phyloP scores from a whole-genome alignment of 73 alveolate species.

The Blepharisma japonicum region DNA sequence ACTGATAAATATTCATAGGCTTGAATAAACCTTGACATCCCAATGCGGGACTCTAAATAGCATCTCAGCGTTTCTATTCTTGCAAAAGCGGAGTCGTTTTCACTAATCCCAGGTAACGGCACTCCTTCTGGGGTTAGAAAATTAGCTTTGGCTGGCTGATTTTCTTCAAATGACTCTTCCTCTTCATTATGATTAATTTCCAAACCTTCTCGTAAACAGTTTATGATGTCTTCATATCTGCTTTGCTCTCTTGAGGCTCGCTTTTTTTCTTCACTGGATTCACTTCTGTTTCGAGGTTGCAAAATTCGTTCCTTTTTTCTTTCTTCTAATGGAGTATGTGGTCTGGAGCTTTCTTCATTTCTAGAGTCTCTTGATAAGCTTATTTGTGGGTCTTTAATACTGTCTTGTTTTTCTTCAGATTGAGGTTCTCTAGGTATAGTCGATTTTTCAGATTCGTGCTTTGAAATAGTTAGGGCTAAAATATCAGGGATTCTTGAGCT shows the following conservation, averaged over 20 bases:
- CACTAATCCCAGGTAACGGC: constrained; percentile 71
- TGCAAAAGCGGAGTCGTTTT: constrained; percentile 68
- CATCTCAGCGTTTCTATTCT: constrained; percentile 81
- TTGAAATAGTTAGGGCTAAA: constrained; percentile 32
- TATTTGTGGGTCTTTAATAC: not conserved
- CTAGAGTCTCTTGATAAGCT: too few species aligned
- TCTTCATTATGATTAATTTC: constrained; percentile 49
- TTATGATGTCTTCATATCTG: constrained; percentile 40
- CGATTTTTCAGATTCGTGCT: constrained; percentile 39
- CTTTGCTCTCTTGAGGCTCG: constrained; percentile 10
- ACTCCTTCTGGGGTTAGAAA: constrained; percentile 45
- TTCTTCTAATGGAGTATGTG: constrained; percentile 10
- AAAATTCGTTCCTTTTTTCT: constrained; percentile 25
- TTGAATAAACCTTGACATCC: constrained; percentile 57
- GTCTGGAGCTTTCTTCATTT: constrained; percentile 29
- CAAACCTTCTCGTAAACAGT: constrained; percentile 35
- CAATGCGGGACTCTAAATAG: constrained; percentile 66
- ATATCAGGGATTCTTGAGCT: constrained; percentile 38
- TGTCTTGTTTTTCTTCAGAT: constrained; percentile 26
- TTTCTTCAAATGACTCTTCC: constrained; percentile 49
- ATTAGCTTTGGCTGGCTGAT: constrained; percentile 33
- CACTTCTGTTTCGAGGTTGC: not conserved
- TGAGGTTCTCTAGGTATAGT: too few species aligned
- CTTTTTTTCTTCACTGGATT: not conserved
- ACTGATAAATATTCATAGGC: constrained; percentile 51